These are phyloP conservation scores for Fonsecaea nubica DNA, from an alignment of 2,329 filamentous ascomycete species.

Conservation along the genomic window DNA sequence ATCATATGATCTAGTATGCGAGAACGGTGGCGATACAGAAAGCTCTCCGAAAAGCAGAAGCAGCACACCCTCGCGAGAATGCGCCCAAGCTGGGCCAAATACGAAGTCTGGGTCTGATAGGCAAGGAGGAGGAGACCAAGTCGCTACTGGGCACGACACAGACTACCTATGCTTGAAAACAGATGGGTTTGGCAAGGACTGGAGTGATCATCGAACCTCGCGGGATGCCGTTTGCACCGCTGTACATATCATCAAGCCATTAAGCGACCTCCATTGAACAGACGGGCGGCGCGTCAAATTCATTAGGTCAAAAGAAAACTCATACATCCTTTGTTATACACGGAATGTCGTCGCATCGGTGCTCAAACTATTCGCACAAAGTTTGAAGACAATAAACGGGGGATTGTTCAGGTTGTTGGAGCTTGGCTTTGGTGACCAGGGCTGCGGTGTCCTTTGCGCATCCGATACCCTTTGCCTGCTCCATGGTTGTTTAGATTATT, in stretches of 20 bases:
- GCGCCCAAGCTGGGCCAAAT: conserved; percentile 85
- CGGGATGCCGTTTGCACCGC: background rate
- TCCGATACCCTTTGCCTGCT: background rate
- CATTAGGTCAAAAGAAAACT: background rate
- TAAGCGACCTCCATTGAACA: background rate
- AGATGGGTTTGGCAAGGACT: background rate
- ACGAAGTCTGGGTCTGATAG: conserved; percentile 81
- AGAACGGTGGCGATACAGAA: conserved; percentile 79
- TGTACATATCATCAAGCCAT: conserved; percentile 7
- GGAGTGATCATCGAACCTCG: background rate
- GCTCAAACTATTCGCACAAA: background rate
- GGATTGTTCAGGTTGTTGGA: background rate
- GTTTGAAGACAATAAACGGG: background rate
- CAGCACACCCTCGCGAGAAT: conserved; percentile 76
- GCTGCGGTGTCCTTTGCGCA: background rate
- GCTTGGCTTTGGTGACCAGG: background rate
- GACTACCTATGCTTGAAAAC: conserved; percentile 10
- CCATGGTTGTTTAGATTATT: background rate
- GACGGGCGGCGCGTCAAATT: background rate
- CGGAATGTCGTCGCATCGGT: background rate
- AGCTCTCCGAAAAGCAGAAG: conserved; percentile 82
- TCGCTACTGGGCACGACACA: conserved; percentile 26
- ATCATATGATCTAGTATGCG: conserved; percentile 65
- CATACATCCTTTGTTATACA: background rate
- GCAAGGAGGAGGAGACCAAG: conserved; percentile 80